phyloP scores from a whole-genome alignment of 2,329 filamentous ascomycete species.

The Huntiella moniliformis region DNA sequence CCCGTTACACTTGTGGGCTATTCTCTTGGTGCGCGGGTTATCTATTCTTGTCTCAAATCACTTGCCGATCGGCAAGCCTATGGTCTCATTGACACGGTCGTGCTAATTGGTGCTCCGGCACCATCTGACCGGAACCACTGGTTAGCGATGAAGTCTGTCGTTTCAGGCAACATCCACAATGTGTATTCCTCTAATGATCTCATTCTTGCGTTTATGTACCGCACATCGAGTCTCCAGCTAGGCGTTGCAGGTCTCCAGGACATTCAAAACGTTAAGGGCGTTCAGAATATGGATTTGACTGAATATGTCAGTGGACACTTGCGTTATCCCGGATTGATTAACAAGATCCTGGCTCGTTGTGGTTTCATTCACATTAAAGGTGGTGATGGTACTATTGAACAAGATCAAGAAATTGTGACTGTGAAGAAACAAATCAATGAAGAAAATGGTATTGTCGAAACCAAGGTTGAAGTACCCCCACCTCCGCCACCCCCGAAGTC shows the following conservation, averaged over 20 bases:
- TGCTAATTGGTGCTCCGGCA: constrained; percentile 64
- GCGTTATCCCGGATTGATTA: constrained; percentile 31
- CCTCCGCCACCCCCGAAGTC: constrained; percentile 7
- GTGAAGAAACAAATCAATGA: neutral
- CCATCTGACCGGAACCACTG: constrained; percentile 56
- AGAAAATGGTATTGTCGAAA: neutral
- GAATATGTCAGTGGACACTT: constrained; percentile 34
- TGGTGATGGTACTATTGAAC: constrained; percentile 27
- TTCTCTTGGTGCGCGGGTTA: constrained; percentile 61
- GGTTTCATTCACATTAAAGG: constrained; percentile 30
- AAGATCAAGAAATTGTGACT: constrained; percentile 25
- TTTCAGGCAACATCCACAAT: constrained; percentile 68
- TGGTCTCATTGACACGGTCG: constrained; percentile 64
- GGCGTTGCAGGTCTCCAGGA: constrained; percentile 71
- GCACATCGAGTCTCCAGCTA: constrained; percentile 62
- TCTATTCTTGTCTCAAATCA: constrained; percentile 61
- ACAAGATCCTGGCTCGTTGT: constrained; percentile 32
- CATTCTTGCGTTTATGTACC: constrained; percentile 72
- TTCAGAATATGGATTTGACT: constrained; percentile 38
- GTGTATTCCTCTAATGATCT: constrained; percentile 78
- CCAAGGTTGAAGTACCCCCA: neutral
- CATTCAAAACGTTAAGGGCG: constrained; percentile 45
- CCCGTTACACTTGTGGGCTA: constrained; percentile 68
- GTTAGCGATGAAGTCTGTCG: constrained; percentile 58
- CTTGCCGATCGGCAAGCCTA: constrained; percentile 65